Evolutionary conservation across 2,329 filamentous ascomycete genomes (phyloP).

Genomic region (Tolypocladium guangdongense): DNA sequence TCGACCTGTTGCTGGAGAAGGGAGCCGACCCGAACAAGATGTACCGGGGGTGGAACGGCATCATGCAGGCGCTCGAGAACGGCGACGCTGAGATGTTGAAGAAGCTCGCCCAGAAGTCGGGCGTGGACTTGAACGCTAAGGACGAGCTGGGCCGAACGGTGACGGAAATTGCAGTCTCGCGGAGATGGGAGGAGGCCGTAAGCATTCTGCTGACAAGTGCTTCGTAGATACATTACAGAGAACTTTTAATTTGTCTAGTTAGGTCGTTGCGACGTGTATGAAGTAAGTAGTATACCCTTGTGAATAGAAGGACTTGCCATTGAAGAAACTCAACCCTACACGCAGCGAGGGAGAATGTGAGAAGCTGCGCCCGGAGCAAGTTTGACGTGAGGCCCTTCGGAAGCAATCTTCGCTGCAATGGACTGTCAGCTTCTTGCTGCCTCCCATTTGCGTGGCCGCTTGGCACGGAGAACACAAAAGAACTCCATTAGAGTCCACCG

Average conservation of each 20-base stretch:
- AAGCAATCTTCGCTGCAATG: constrained; percentile 35
- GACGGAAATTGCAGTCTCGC: constrained; percentile 44
- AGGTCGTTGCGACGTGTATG: not conserved
- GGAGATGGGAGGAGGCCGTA: constrained; percentile 48
- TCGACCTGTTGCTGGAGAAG: constrained; percentile 50
- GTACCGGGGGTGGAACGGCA: constrained; percentile 54
- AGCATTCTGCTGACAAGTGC: constrained; percentile 33
- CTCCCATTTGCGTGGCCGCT: constrained; percentile 25
- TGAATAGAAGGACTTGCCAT: not conserved
- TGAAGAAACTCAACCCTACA: too few relatives aligned
- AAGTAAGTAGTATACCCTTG: not conserved
- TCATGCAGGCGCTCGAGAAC: constrained; percentile 56
- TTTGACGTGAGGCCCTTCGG: constrained; percentile 25
- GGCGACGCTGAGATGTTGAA: constrained; percentile 44
- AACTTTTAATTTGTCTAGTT: not conserved
- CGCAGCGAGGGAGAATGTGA: not conserved
- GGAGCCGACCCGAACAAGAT: constrained; percentile 59
- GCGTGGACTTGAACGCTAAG: constrained; percentile 37
- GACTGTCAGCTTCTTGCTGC: constrained; percentile 23
- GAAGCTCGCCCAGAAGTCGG: constrained; percentile 36
- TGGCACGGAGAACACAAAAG: constrained; percentile 35
- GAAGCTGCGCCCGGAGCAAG: too few relatives aligned
- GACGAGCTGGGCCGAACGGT: constrained; percentile 45
- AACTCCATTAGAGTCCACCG: constrained; percentile 23
- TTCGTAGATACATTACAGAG: not conserved